These are phyloP conservation scores for Parsonsia alboflavescens DNA, from an alignment of 257 asterid species.

Conservation along the genomic window DNA sequence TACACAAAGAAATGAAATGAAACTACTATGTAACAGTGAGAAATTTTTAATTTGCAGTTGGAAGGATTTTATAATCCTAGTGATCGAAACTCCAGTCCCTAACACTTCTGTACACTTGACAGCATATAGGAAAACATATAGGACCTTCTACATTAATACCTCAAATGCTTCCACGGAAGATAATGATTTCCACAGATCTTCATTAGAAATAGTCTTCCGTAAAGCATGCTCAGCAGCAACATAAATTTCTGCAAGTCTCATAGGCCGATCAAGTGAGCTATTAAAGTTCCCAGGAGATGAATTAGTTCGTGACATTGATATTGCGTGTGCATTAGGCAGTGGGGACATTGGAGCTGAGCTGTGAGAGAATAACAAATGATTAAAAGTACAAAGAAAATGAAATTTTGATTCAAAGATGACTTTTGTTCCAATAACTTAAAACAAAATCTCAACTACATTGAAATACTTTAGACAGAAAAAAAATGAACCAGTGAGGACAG, in stretches of 20 bases:
- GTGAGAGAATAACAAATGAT: slow-evolving; percentile 42
- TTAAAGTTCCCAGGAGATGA: slow-evolving; percentile 88
- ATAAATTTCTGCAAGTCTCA: slow-evolving; percentile 92
- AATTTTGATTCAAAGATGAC: background rate
- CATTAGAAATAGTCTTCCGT: slow-evolving; percentile 65
- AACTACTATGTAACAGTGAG: background rate
- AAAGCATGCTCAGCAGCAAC: slow-evolving; percentile 97
- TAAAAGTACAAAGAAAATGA: slow-evolving; percentile 18
- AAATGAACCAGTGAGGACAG: background rate
- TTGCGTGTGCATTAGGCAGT: slow-evolving; percentile 35
- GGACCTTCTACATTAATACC: slow-evolving; percentile 41
- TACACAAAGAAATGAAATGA: background rate
- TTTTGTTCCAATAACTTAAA: background rate
- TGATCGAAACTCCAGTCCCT: background rate
- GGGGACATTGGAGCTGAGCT: slow-evolving; percentile 59
- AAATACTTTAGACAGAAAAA: slow-evolving; percentile 3
- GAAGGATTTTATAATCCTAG: background rate
- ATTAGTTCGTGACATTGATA: slow-evolving; percentile 72
- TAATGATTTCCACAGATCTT: slow-evolving; percentile 58
- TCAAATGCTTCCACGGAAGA: slow-evolving; percentile 82
- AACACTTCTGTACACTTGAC: background rate
- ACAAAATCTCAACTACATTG: background rate
- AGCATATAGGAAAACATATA: slow-evolving; percentile 6
- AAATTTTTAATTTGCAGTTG: background rate
- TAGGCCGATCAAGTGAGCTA: slow-evolving; percentile 72